Evolutionary conservation across 768 basidiomycete genomes (phyloP), one percentile per base, ranked within the genome.

Genomic region (Pleurotus ostreatus): DNA sequence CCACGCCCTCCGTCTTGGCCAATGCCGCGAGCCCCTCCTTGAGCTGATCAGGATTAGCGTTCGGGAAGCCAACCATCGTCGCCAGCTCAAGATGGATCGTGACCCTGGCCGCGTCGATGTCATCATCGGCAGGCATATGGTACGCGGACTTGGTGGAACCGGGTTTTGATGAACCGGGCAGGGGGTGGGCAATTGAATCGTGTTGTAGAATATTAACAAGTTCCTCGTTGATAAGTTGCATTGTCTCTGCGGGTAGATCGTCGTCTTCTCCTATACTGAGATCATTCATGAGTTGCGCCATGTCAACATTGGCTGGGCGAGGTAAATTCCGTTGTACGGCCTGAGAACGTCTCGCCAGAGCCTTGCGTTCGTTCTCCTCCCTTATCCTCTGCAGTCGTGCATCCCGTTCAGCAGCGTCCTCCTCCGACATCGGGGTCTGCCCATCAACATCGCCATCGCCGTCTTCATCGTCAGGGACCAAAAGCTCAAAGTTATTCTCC

Each of bases 401-500:
- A 68, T 98, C 96, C 12, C 95, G 79, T 67, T 96, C 94, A 2
- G 94, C 89, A 0, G 94, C 94, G 70, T 99, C 97, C 69, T 98
- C 94, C 57, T 86, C 89, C 0, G 80, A 72, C 48, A 83, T 55
- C 16, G 57, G 59, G 61, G 52, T 60, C 6, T 52, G 60, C 20
- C 49, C 61, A 9, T 39, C 55, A 5, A 61, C 71, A 4, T 71
- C 76, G 1, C 66, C 70, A 16, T 82, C 88, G 15, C 83, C 88
- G 9, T 83, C 89, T 52, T 93, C 90, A 15, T 93, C 90, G 61
- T 96, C 95, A 2, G 92, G 92, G 7, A 96, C 85, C 43, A 95
- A 80, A 46, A 99, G 74, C 71, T 98, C 95, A 63, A 98, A 98
- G 70, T 98, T 96, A 69, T 98, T 98, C 74, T 98, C 93, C 0